Evolutionary conservation across 805 yeast genomes (phyloP), one percentile per base, ranked within the genome.

Genomic region (Hanseniaspora clermontiae): DNA sequence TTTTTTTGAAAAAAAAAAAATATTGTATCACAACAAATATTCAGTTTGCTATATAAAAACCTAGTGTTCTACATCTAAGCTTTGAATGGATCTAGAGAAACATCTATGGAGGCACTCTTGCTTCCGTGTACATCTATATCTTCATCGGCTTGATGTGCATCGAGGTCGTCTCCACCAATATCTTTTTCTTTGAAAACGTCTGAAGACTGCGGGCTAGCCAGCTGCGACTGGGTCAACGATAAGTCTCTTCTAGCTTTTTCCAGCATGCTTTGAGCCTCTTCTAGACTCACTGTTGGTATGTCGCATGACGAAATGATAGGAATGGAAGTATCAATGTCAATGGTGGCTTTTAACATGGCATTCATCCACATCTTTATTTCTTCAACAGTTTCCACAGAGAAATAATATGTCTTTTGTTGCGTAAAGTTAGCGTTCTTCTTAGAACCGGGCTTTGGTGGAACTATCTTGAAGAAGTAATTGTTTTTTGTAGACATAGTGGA

Each of bases 361-460:
- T 89, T 85, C 81, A 90, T 82, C 99, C 99, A 93, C 1, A 77
- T 78, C 66, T 96, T 77, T 96, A 91, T 85, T 60, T 91, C 97
- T 51, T 88, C 95, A 57, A 77, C 79, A 0, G 87, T 77, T 51
- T 93, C 97, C 46, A 91, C 96, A 0, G 97, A 97, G 76, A 93
- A 93, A 68, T 84, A 93, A 65, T 93, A 98, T 8, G 89, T 86
- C 61, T 89, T 87, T 32, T 96, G 98, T 61, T 90, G 96, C 0
- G 99, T 93, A 68, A 93, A 93, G 0, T 96, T 90, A 57, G 93
- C 78, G 0, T 97, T 97, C 70, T 90, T 91, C 61, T 84, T 83
- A 54, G 91, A 87, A 0, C 99, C 99, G 0, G 97, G 97, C 1
- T 95, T 95, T 0, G 99, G 99, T 10, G 99, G 99, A 3, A 90